Evolutionary conservation across 345 rosid species (phyloP), one percentile per base, ranked within the genome.

Genomic region (Anacardium occidentale): DNA sequence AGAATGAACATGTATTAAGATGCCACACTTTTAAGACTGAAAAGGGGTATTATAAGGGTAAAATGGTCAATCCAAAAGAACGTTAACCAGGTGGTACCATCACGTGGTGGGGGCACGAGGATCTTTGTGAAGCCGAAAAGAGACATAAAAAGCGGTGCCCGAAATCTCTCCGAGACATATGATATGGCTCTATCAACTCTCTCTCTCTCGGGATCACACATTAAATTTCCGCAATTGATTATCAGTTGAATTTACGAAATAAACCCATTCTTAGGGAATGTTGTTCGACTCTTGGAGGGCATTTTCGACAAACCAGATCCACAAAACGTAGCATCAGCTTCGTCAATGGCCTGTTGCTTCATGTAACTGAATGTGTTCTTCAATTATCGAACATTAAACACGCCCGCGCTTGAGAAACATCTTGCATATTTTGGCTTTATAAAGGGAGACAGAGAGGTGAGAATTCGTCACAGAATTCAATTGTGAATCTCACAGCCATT

Each of bases 101-200:
- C 74, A 59, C 59, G 50, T 72, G 75, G 68, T 62, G 62, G 68
- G 74, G 24, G 9, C 68, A 14, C 22, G 7, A 21, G 67, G 58
- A 62, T 37, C 60, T 51, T 7, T 25, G 26, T 58, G 53, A 18
- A 13, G 54, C 37, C 37, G n/a, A 25, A 21, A 54, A 22, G 13
- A 32, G 17, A 45, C 69, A 14, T 20, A 4, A 59, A 65, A 55
- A 34, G 42, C 18, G 12, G 32, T 29, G 80, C 61, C 63, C 66
- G 17, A 37, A 74, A 60, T 72, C 74, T 75, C 80, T 69, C 83
- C 86, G 82, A 67, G 66, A 80, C 69, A 75, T 67, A 12, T 73
- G 42, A 34, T 3, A 34, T 5, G 5, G 84, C 76, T 74, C 45
- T 2, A 0, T 47, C 40, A 29, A 8, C 62, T 51, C 50, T 52